phyloP scores from a whole-genome alignment of 2,329 filamentous ascomycete genomes.

The Colletotrichum gigasporum region DNA sequence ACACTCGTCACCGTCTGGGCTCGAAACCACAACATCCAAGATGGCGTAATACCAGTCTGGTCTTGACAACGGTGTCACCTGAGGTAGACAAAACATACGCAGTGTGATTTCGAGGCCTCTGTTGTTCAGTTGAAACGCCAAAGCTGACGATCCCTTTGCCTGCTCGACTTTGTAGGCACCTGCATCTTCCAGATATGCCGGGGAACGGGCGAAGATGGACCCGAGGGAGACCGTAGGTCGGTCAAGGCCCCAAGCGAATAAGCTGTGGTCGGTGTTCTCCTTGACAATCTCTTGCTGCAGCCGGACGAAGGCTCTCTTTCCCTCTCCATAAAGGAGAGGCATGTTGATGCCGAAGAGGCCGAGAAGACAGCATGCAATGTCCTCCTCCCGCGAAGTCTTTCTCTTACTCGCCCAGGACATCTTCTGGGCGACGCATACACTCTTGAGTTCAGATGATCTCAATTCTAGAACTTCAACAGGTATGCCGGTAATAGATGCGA shows the following conservation, averaged over 20 bases:
- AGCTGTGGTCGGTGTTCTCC: slow-evolving; percentile 16
- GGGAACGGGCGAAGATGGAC: not conserved
- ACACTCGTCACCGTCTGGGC: not conserved
- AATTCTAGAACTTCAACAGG: not conserved
- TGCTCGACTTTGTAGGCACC: no score
- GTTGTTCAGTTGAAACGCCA: not conserved
- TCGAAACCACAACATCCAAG: no score
- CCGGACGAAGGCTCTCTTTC: slow-evolving; percentile 35
- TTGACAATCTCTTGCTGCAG: slow-evolving; percentile 38
- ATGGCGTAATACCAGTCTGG: no score
- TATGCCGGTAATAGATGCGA: slow-evolving; percentile 43
- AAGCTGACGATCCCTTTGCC: no score
- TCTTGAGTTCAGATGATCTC: not conserved
- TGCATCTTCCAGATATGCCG: not conserved
- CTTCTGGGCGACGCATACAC: slow-evolving; percentile 31
- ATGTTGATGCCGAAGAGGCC: slow-evolving; percentile 40
- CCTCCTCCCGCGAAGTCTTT: slow-evolving; percentile 35
- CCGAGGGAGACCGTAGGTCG: not conserved
- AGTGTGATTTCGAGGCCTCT: not conserved
- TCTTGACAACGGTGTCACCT: no score
- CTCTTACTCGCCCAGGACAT: slow-evolving; percentile 40
- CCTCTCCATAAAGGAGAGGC: slow-evolving; percentile 41
- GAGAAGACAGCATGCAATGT: slow-evolving; percentile 39
- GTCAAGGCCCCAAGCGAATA: slow-evolving; percentile 29
- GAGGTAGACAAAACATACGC: not conserved